Evolutionary conservation across 2,329 filamentous ascomycete genomes (phyloP).

Genomic region (Aschersonia sp.): DNA sequence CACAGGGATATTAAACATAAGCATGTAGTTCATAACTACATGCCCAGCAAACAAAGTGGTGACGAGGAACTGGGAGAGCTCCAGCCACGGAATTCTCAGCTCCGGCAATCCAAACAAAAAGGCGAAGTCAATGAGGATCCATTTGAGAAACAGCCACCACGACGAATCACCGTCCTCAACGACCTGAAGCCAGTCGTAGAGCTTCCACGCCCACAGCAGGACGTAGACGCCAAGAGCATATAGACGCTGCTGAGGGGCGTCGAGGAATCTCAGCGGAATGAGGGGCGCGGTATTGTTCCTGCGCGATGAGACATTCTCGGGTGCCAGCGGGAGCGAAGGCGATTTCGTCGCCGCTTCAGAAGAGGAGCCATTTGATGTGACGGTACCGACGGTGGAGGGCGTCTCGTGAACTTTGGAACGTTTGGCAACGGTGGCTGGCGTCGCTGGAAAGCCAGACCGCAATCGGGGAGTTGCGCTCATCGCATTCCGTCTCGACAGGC

Average conservation of each 20-base stretch:
- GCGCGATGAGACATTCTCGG: conserved; percentile 20
- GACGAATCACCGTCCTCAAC: conserved; percentile 74
- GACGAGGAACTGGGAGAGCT: conserved; percentile 67
- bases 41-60: conserved; percentile 58
- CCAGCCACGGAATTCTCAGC: conserved; percentile 88
- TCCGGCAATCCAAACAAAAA: conserved; percentile 81
- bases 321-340: conserved; percentile 30
- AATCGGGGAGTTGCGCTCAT: conserved; percentile 76
- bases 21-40: conserved; percentile 59
- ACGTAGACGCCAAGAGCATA: conserved; percentile 74
- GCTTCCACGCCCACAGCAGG: conserved; percentile 62
- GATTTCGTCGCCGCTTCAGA: conserved; percentile 13
- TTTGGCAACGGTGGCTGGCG: conserved; percentile 40
- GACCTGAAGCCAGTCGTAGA: conserved; percentile 72
- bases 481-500: conserved; percentile 36
- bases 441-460: conserved; percentile 68
- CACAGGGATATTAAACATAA: conserved; percentile 86
- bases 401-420: conserved; percentile 17
- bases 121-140: conserved; percentile 71
- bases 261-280: conserved; percentile 68
- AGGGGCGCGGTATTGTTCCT: conserved; percentile 37
- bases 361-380: conserved; percentile 14
- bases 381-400: conserved; percentile 15
- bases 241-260: conserved; percentile 80
- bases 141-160: conserved; percentile 87